Conservation (phyloP, 441 rosid species). For the Pelargonium australe region DNA sequence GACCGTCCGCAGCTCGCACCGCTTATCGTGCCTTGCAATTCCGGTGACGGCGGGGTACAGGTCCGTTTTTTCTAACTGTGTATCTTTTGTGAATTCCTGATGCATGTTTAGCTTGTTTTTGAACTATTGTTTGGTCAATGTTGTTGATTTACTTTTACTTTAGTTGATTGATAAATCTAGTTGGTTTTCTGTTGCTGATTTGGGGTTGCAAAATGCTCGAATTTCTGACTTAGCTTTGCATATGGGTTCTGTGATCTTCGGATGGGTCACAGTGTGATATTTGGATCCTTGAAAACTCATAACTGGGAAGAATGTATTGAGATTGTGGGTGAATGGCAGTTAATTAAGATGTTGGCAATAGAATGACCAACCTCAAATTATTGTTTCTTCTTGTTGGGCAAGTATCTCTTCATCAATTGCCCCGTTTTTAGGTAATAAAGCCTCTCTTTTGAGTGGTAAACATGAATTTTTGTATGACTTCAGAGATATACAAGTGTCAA, state of each 20-base stretch:
- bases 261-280: not conserved
- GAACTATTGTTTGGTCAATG: slow-evolving; percentile 1
- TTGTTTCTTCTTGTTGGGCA: not conserved
- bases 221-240: not conserved
- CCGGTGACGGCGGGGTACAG: slow-evolving; percentile 24
- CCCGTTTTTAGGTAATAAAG: not conserved
- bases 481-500: no score
- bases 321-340: not conserved
- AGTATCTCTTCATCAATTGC: not conserved
- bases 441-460: not conserved
- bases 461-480: not conserved
- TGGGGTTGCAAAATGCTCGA: not conserved
- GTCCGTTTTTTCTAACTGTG: slow-evolving; percentile 13
- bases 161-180: not conserved
- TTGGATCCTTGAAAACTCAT: not conserved
- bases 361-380: not conserved
- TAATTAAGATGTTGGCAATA: not conserved
- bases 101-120: not conserved
- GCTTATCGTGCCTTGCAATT: slow-evolving; percentile 18
- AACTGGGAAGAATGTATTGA: not conserved
- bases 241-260: not conserved
- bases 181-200: not conserved
- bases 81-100: not conserved
- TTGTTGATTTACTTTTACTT: not conserved
- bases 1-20: slow-evolving; percentile 17